phyloP scores from a whole-genome alignment of 2,329 filamentous ascomycete species.

The Talaromyces piceae region DNA sequence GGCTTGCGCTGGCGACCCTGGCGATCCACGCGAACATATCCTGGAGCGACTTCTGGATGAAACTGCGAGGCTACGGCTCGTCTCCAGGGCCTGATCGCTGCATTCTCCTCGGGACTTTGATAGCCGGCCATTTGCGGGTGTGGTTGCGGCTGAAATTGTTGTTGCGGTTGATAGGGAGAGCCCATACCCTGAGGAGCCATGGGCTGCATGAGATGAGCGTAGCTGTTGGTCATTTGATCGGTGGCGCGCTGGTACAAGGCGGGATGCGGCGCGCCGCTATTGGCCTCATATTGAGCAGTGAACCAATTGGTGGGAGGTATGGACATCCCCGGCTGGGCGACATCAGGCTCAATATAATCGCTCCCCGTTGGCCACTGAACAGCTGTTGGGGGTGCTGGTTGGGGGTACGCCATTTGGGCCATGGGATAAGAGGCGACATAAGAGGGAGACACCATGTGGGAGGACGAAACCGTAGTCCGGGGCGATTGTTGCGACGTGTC shows the following conservation, averaged over 20 bases:
- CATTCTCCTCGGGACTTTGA: conserved; percentile 4
- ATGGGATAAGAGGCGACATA: conserved; percentile 8
- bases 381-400: conserved; percentile 17
- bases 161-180: conserved; percentile 15
- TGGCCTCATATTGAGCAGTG: conserved; percentile 2
- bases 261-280: conserved; percentile 11
- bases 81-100: conserved; percentile 20
- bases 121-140: not conserved
- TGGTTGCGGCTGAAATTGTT: too few relatives aligned
- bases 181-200: conserved; percentile 16
- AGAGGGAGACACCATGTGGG: conserved; percentile 5
- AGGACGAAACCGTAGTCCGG: not conserved
- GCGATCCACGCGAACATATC: conserved; percentile 15
- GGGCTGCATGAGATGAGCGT: conserved; percentile 20
- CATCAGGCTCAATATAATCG: conserved; percentile 16
- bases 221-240: conserved; percentile 15
- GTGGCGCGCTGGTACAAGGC: conserved; percentile 21
- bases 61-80: conserved; percentile 23
- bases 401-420: conserved; percentile 6
- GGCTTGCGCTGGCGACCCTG: conserved; percentile 15
- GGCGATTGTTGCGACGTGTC: conserved; percentile 17
- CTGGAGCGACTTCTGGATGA: conserved; percentile 12
- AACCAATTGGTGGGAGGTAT: conserved; percentile 11
- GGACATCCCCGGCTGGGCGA: conserved; percentile 16
- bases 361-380: conserved; percentile 19